A percentile compares a stretch with the other conserved stretches of the same genome.
Conservation (phyloP, 495 filamentous ascomycete genomes). For the Talaromyces adpressus region DNA sequence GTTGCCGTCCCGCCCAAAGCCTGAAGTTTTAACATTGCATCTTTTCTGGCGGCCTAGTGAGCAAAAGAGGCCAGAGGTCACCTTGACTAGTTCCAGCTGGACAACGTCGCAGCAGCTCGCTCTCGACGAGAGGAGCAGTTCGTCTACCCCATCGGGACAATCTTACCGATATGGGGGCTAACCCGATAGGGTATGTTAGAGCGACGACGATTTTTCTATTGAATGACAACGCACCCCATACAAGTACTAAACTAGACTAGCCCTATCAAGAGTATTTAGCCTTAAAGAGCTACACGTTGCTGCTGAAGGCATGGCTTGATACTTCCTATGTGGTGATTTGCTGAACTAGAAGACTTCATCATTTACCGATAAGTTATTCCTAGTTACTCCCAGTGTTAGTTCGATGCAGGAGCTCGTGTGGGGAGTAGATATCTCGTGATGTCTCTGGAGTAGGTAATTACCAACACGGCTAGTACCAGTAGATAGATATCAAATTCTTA, state of each 20-base stretch:
- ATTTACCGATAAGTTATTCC: not conserved
- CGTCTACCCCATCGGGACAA: not conserved
- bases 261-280: not conserved
- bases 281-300: not conserved
- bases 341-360: not conserved
- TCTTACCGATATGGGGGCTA: not conserved
- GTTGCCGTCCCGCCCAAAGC: not conserved
- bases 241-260: too few relatives aligned
- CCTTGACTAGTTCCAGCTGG: too few relatives aligned
- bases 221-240: not conserved
- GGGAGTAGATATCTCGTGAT: not conserved
- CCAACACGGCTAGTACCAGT: not conserved
- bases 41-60: not conserved
- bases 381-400: not conserved
- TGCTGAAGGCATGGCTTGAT: too few relatives aligned
- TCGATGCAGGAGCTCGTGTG: not conserved
- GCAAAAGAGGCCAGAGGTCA: too few relatives aligned
- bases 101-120: too few relatives aligned
- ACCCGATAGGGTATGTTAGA: not conserved
- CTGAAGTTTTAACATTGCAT: not conserved
- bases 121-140: too few relatives aligned
- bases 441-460: not conserved
- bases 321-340: not conserved
- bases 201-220: not conserved
- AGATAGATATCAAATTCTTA: not conserved